A percentile compares a stretch with the other conserved stretches of the same genome.
Conservation (phyloP, 2,329 filamentous ascomycete genomes). For the Curvularia lunata region DNA sequence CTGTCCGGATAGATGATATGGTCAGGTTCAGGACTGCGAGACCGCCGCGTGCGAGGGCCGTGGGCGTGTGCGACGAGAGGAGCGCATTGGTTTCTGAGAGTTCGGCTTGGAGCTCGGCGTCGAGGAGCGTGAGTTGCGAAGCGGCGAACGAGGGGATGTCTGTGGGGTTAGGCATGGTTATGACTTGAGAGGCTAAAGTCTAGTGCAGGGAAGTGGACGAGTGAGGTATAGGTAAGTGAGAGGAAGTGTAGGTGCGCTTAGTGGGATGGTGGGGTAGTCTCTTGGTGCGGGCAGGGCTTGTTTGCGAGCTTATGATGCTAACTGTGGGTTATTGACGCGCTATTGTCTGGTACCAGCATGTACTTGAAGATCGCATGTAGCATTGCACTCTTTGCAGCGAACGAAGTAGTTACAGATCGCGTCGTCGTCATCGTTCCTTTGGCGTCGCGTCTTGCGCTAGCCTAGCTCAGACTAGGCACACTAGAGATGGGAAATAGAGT, state of each 20-base stretch:
- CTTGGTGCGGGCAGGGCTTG: neutral
- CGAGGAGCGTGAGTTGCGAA: constrained; percentile 73
- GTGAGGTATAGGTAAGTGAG: neutral
- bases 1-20: constrained; percentile 79
- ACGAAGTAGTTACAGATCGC: neutral
- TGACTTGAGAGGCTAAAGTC: neutral
- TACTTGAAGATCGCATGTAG: neutral
- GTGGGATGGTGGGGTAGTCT: neutral
- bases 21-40: constrained; percentile 78
- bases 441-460: neutral
- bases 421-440: constrained; percentile 5
- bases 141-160: constrained; percentile 72
- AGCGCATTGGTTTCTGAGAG: constrained; percentile 72
- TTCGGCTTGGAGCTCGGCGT: constrained; percentile 74
- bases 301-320: neutral
- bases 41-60: constrained; percentile 75
- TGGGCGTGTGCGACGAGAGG: constrained; percentile 70
- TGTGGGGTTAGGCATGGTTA: constrained; percentile 39
- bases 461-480: neutral
- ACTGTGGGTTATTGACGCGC: neutral
- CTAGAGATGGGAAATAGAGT: neutral
- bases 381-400: neutral
- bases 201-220: neutral
- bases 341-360: neutral
- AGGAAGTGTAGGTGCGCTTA: neutral